Evolutionary conservation across 106 monocot species (phyloP), one percentile per base, ranked within the genome.

Genomic region (Cymbidium sinense): DNA sequence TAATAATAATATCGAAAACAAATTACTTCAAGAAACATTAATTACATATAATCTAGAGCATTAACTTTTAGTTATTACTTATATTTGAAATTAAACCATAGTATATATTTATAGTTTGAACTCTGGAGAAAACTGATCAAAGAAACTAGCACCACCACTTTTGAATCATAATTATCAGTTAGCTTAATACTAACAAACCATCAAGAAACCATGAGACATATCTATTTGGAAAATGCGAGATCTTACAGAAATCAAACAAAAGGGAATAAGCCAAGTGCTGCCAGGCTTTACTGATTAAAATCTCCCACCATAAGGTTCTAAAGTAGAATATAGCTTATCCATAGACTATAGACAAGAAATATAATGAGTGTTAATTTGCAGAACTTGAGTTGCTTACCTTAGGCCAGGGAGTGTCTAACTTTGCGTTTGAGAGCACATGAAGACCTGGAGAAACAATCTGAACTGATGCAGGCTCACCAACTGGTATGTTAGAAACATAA

Each of bases 371-470:
- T n/a, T 23, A 21, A 23, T 21, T 58, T 0, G 29, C 27, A 43
- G 37, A 23, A 4, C 20, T 51, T 17, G 5, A 15, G 0, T 73
- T 44, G 25, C 28, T 76, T 86, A 90, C 94, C 94, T 98, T 98
- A 12, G 83, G 84, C 96, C 96, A 98, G 44, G 96, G 92, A 70
- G 83, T 79, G 64, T 98, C 88, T 61, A 98, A 78, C 30, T 77
- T 85, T 31, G 88, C 91, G 84, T 98, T 98, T 18, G 91, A 90
- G 77, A 98, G 91, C 76, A 94, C 91, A 55, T 98, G 94, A 73
- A 98, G 62, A 31, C 91, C 96, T n/a, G 94, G 90, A 76, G 83
- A 79, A 75, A 98, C 90, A 17, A 73, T 73, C 76, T 82, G 80
- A 82, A 90, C 37, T 9, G 84, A 77, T n/a, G 33, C 35, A 8